Evolutionary conservation across 1,139 yeast genomes (phyloP).

Genomic region (Saccharomycopsis hybrid): DNA sequence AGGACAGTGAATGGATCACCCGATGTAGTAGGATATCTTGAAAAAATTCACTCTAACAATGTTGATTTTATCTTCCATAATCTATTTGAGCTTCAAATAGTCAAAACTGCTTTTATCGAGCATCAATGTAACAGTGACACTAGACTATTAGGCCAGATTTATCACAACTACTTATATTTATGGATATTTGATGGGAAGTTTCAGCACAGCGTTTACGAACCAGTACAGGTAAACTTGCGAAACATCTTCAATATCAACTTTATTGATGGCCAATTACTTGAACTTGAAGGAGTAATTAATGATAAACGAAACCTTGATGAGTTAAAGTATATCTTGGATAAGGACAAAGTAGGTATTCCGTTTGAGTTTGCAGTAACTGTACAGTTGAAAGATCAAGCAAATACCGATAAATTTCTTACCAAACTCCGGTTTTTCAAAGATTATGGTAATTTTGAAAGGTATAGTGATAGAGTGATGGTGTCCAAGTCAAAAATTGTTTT

Average conservation of each 20-base stretch:
- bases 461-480: no score
- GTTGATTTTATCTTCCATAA: background rate
- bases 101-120: background rate
- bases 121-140: background rate
- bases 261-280: background rate
- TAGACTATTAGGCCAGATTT: no score
- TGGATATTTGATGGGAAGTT: background rate
- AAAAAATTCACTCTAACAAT: background rate
- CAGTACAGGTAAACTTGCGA: background rate
- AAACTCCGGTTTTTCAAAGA: no score
- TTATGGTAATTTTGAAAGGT: no score
- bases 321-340: no score
- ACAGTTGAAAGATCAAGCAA: no score
- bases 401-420: no score
- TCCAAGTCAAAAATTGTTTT: no score
- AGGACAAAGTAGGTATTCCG: no score
- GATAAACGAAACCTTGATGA: no score
- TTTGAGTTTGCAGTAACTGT: no score
- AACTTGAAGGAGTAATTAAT: background rate
- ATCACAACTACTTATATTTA: background rate
- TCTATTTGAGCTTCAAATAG: no score
- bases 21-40: conserved; percentile 1
- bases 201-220: background rate
- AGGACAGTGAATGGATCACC: background rate
- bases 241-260: background rate